Conservation (phyloP, 257 asterid genomes). For the Petunia secreta region DNA sequence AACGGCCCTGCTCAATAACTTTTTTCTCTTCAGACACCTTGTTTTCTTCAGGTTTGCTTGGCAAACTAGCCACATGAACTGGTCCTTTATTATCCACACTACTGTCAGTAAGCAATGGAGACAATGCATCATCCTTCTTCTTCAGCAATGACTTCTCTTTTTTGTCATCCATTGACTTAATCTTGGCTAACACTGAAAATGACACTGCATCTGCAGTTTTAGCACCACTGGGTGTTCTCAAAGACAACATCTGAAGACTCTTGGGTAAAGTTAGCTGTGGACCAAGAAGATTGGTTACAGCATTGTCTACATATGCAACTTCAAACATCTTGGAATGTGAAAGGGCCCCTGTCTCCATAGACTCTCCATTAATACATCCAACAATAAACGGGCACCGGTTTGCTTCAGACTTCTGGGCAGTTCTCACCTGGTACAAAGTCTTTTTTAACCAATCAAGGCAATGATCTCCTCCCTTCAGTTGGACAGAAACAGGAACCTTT, state of each 20-base stretch:
- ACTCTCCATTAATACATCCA: constrained; percentile 3
- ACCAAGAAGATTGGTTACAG: background rate
- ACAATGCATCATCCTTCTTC: background rate
- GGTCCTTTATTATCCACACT: background rate
- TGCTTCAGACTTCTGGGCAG: background rate
- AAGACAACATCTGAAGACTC: background rate
- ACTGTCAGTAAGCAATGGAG: background rate
- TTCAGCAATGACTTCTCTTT: background rate
- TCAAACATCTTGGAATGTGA: background rate
- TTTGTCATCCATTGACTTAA: constrained; percentile 19
- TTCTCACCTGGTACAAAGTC: constrained; percentile 9
- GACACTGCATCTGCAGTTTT: background rate
- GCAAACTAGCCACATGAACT: background rate
- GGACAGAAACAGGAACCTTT: constrained; percentile 15
- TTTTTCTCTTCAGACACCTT: background rate
- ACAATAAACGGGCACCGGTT: constrained; percentile 24
- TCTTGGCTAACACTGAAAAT: constrained; percentile 1
- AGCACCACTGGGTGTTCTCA: background rate
- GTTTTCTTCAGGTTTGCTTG: constrained; percentile 14
- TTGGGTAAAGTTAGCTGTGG: constrained; percentile 10
- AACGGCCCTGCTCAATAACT: no score
- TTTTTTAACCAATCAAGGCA: constrained; percentile 15
- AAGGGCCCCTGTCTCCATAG: background rate
- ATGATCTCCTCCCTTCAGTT: constrained; percentile 12
- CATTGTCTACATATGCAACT: background rate